A percentile compares a stretch with the other conserved stretches of the same genome.
These are phyloP conservation scores for Hymenoscyphus occultus DNA, from an alignment of 2,329 filamentous ascomycete species.

Conservation along the genomic window DNA sequence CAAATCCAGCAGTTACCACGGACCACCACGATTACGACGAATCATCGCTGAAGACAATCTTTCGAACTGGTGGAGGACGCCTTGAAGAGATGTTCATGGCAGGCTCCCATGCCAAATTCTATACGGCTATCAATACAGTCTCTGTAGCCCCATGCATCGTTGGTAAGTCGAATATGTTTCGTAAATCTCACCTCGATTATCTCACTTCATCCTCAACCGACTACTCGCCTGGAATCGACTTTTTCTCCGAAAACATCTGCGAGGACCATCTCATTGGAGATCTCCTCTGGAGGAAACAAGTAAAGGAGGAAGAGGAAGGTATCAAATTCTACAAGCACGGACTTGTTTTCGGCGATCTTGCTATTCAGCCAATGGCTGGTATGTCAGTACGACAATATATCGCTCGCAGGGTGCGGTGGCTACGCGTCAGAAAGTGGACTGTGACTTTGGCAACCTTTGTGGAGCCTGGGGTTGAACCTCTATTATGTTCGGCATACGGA, in stretches of 20 bases:
- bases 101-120: conserved; percentile 94
- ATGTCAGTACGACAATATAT: conserved; percentile 78
- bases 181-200: conserved; percentile 80
- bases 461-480: conserved; percentile 86
- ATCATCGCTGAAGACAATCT: conserved; percentile 23
- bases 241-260: conserved; percentile 94
- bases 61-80: conserved; percentile 65
- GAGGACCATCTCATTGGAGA: conserved; percentile 97
- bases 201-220: conserved; percentile 50
- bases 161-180: conserved; percentile 98
- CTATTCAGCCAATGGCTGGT: conserved; percentile 81
- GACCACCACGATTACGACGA: conserved; percentile 29
- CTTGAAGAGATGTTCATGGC: conserved; percentile 95
- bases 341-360: conserved; percentile 79
- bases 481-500: conserved; percentile 79
- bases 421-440: conserved; percentile 91
- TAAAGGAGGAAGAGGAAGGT: conserved; percentile 47
- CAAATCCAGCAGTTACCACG: conserved; percentile 36
- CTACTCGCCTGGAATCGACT: conserved; percentile 71
- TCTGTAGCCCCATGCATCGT: conserved; percentile 88
- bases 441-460: conserved; percentile 85
- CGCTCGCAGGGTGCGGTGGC: conserved; percentile 80
- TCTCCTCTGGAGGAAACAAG: conserved; percentile 72
- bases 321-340: conserved; percentile 70
- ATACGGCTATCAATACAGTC: conserved; percentile 93